Evolutionary conservation across 2,329 filamentous ascomycete species (phyloP).

Genomic region (Apiospora saccharicola): DNA sequence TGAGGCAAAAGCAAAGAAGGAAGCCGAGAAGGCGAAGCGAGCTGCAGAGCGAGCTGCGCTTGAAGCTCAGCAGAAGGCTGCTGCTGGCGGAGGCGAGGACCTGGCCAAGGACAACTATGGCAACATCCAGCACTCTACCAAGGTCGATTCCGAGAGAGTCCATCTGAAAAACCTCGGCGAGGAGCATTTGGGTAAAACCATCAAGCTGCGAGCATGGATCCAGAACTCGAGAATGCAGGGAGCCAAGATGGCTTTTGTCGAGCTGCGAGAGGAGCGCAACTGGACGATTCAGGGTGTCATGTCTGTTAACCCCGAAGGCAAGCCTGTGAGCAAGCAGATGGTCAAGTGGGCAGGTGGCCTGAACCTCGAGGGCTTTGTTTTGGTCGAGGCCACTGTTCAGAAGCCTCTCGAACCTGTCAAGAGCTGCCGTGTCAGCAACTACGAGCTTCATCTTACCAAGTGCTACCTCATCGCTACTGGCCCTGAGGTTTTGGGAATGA

Average conservation of each 20-base stretch:
- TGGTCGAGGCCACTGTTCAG: constrained; percentile 81
- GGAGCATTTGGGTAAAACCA: constrained; percentile 70
- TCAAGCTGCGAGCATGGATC: constrained; percentile 81
- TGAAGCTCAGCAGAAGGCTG: constrained; percentile 71
- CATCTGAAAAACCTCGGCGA: constrained; percentile 71
- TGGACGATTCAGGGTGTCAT: constrained; percentile 86
- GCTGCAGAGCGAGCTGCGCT: constrained; percentile 79
- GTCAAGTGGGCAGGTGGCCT: constrained; percentile 86
- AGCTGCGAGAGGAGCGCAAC: constrained; percentile 77
- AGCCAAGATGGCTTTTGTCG: constrained; percentile 90
- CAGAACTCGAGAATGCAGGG: constrained; percentile 89
- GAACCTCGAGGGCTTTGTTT: constrained; percentile 81
- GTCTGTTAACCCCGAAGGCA: constrained; percentile 69
- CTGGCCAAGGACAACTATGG: constrained; percentile 83
- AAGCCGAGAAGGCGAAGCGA: constrained; percentile 78
- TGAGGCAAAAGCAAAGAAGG: constrained; percentile 85
- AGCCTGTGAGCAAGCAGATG: constrained; percentile 80
- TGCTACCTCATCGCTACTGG: constrained; percentile 77
- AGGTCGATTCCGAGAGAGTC: constrained; percentile 63
- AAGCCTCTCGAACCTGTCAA: constrained; percentile 88
- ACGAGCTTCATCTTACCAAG: constrained; percentile 89
- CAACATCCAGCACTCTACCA: constrained; percentile 65
- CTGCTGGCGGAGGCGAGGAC: constrained; percentile 70
- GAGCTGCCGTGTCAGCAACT: constrained; percentile 79
- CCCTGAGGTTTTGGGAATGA: constrained; percentile 64